Conservation (phyloP, 257 asterid genomes). For the Przewalskia tangutica region DNA sequence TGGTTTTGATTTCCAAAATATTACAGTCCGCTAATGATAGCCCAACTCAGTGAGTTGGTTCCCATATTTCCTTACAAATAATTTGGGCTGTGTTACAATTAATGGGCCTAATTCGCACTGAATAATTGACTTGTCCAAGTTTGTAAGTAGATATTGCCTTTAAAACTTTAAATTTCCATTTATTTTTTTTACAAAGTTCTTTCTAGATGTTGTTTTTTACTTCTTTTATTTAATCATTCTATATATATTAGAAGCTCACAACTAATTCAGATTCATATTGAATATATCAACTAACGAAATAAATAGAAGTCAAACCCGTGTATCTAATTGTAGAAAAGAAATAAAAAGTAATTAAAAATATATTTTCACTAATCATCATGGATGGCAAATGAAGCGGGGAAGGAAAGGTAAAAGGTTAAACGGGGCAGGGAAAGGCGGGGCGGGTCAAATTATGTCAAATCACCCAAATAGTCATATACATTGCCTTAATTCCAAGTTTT, state of each 20-base stretch:
- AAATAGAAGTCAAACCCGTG: background rate
- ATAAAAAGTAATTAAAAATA: too few species aligned
- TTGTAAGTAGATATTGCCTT: background rate
- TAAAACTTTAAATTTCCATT: background rate
- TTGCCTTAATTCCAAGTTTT: too few species aligned
- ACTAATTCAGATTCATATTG: background rate
- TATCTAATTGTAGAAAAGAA: too few species aligned
- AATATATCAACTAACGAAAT: background rate
- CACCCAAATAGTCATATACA: too few species aligned
- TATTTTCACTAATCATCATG: too few species aligned
- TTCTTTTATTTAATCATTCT: too few species aligned
- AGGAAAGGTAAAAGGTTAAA: too few species aligned
- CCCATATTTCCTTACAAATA: background rate
- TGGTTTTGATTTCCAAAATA: too few species aligned
- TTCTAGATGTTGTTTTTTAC: background rate
- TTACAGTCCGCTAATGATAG: background rate
- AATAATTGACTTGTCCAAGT: background rate
- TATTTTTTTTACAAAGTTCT: background rate
- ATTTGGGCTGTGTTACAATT: background rate
- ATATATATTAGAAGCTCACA: background rate
- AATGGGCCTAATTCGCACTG: background rate
- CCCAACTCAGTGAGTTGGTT: background rate
- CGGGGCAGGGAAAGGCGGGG: too few species aligned
- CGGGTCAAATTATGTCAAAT: too few species aligned
- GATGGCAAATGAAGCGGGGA: too few species aligned